Percentiles rank a stretch among this genome's conserved stretches.
Evolutionary conservation across 176 grass and related monocot genomes (phyloP).

Genomic region (Paspalum notatum): DNA sequence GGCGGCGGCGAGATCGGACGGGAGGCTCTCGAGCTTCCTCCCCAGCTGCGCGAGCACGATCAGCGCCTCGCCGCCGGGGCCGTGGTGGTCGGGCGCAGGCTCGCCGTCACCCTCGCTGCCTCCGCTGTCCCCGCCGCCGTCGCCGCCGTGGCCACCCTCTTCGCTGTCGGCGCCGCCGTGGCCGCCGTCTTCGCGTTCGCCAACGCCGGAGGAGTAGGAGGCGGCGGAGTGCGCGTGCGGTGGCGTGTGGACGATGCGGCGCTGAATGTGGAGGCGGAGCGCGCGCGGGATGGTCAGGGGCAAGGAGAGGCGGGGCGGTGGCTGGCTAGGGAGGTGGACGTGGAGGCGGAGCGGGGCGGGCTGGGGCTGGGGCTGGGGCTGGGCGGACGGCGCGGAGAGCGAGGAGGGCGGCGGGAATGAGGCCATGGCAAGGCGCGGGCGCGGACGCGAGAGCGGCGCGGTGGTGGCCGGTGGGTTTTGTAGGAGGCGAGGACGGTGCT

Average conservation of each 20-base stretch:
- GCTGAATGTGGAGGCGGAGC: not conserved
- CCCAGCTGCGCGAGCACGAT: conserved; percentile 64
- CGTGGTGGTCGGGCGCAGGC: not conserved
- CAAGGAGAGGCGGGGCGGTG: not conserved
- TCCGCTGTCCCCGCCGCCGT: not conserved
- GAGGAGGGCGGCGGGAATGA: conserved; percentile 24
- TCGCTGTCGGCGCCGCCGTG: not conserved
- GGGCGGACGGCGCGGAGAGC: conserved; percentile 22
- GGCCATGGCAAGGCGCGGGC: conserved; percentile 2
- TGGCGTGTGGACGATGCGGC: conserved; percentile 20
- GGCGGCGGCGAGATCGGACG: conserved; percentile 68
- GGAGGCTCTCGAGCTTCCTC: conserved; percentile 68
- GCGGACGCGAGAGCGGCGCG: not conserved
- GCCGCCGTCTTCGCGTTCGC: not conserved
- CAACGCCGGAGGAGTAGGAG: not conserved
- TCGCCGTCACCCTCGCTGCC: not conserved
- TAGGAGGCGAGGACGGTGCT: not conserved
- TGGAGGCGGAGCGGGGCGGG: not conserved
- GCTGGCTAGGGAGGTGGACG: not conserved
- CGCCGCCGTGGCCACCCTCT: not conserved
- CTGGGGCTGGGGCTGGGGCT: not conserved
- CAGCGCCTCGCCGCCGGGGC: conserved; percentile 49
- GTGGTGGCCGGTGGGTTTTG: not conserved
- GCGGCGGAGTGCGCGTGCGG: conserved; percentile 35
- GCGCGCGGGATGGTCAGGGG: not conserved